Conservation (phyloP, 768 basidiomycete species). For the Kwoniella sp. region DNA sequence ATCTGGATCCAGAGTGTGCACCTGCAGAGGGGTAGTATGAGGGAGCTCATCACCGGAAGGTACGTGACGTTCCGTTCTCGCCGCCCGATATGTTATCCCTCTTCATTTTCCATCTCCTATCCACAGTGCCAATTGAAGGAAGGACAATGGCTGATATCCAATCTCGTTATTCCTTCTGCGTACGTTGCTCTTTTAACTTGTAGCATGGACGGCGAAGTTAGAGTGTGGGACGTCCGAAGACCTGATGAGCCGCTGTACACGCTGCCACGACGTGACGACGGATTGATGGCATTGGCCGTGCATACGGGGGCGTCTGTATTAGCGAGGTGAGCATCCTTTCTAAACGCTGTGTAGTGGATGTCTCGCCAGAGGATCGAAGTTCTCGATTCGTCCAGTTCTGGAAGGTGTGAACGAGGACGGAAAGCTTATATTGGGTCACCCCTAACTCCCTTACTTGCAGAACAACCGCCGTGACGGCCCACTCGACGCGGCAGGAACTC, state of each 20-base stretch:
- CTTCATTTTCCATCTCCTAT: no score
- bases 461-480: constrained; percentile 40
- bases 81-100: no score
- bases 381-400: neutral
- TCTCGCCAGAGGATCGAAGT: no score
- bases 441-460: constrained; percentile 9
- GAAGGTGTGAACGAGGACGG: neutral
- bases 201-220: constrained; percentile 86
- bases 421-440: neutral
- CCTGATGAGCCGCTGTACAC: constrained; percentile 64
- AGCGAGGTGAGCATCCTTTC: constrained; percentile 66
- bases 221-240: constrained; percentile 84
- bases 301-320: constrained; percentile 82
- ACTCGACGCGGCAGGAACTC: constrained; percentile 44
- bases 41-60: constrained; percentile 85
- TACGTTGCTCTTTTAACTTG: no score
- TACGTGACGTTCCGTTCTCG: no score
- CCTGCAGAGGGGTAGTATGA: constrained; percentile 71
- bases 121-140: no score
- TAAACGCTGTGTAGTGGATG: no score
- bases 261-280: constrained; percentile 69
- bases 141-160: no score
- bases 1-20: constrained; percentile 90
- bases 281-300: constrained; percentile 81
- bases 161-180: neutral